A percentile compares a stretch with the other conserved stretches of the same genome.
These are phyloP conservation scores for Asterochloris sp. DNA, from an alignment of 139 green algal genomes.

Conservation along the genomic window DNA sequence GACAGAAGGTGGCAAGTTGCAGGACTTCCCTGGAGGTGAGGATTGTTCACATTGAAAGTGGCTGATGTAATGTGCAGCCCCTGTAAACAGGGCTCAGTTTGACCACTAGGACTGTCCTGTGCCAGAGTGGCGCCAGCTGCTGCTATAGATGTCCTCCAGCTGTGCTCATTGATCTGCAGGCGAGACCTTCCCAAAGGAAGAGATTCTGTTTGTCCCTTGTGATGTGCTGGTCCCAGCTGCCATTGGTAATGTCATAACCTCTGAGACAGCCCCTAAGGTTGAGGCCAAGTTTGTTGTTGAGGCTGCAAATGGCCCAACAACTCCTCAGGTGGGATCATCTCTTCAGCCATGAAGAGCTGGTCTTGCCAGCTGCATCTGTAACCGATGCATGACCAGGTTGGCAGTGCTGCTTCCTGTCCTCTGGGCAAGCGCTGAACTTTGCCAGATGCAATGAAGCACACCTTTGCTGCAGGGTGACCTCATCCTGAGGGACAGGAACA, in stretches of 20 bases:
- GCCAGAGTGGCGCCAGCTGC: too few relatives aligned
- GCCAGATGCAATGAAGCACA: neutral
- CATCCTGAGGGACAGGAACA: slow-evolving; percentile 61
- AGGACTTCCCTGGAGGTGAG: slow-evolving; percentile 38
- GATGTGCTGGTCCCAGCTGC: slow-evolving; percentile 91
- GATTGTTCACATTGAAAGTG: neutral
- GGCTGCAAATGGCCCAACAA: slow-evolving; percentile 80
- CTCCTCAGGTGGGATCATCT: slow-evolving; percentile 49
- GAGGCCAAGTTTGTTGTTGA: slow-evolving; percentile 74
- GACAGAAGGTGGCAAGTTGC: slow-evolving; percentile 33
- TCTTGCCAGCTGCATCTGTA: neutral
- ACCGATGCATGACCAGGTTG: neutral
- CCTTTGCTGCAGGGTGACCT: slow-evolving; percentile 62
- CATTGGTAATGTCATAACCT: slow-evolving; percentile 68
- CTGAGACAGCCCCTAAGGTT: slow-evolving; percentile 50
- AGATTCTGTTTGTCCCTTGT: slow-evolving; percentile 71
- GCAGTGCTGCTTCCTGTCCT: neutral
- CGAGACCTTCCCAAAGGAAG: slow-evolving; percentile 34
- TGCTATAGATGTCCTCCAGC: too few relatives aligned
- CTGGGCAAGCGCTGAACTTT: neutral
- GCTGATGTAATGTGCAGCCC: too few relatives aligned
- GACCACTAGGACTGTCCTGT: too few relatives aligned
- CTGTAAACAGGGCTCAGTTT: too few relatives aligned
- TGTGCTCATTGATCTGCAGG: slow-evolving; percentile 12
- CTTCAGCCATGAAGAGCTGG: slow-evolving; percentile 45